Base-by-base conservation (phyloP, 2,329 filamentous ascomycete genomes). In the Byssoonygena ceratinophila region DNA sequence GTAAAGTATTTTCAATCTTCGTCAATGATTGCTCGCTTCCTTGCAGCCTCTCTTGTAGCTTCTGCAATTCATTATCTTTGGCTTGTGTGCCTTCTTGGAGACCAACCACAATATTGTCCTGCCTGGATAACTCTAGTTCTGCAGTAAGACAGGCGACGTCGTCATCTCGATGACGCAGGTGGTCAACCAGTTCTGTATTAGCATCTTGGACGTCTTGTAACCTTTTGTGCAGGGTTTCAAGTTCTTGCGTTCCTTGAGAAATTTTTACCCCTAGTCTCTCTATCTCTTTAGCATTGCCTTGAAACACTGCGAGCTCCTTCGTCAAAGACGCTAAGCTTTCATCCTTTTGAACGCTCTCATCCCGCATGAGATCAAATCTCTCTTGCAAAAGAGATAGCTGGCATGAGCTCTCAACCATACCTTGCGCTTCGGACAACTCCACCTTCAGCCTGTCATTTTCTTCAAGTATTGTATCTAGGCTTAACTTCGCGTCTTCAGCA, bases 261-360 rank as follows among this genome's bases (percentile, higher is more conserved):
- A 60, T 23, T 25, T 59, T 52, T 9, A 59, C 56, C 12, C 63
- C 54, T 5, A 71, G 55, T 36, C 67, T 60, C 25, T 59, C 51
- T 32, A 64, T 60, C 8, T 61, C 60, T 31, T 66, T 59, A 8
- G 62, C 56, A 5, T 62, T 59, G 29, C 60, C 55, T 18, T 63
- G 55, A 16, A 66, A 52, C 9, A 53, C 55, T 18, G 60, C 57
- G 34, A 68, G 56, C 16, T 59, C 61, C n/a, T 52, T 45, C n/a
- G 54, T 51, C 23, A 59, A 40, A 0, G 40, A 55, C 18, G 34
- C 5, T 29, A 63, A 59, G n/a, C 66, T 64, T 54, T 71, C 62
- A 7, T 64, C 63, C 20, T 66, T 67, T 12, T 57, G 55, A 27
- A 66, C 56, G 1, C 63, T 52, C 12, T 67, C 64, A 27, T 61